These are phyloP conservation scores for Penicillium sp. DNA, from an alignment of 2,329 filamentous ascomycete genomes.

Conservation along the genomic window DNA sequence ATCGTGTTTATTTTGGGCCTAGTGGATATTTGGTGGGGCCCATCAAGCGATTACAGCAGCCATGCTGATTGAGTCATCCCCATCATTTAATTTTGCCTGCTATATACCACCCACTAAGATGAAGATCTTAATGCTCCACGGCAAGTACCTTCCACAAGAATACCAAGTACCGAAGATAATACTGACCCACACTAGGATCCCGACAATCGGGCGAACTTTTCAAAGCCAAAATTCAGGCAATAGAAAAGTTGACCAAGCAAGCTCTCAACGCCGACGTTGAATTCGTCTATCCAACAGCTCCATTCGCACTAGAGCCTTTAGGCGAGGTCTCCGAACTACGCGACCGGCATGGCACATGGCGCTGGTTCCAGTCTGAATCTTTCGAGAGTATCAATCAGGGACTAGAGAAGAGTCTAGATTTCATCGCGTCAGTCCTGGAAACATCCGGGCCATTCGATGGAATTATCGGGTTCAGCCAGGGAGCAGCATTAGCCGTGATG, in stretches of 20 bases:
- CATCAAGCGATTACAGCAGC: neutral
- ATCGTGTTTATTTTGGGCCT: too few relatives aligned
- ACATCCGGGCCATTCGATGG: slow-evolving; percentile 6
- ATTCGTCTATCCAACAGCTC: slow-evolving; percentile 6
- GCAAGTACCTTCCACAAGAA: neutral
- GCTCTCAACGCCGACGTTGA: neutral
- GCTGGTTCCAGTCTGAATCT: slow-evolving; percentile 3
- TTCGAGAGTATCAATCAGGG: neutral
- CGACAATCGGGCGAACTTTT: slow-evolving; percentile 12
- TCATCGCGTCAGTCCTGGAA: neutral
- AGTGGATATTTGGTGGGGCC: too few relatives aligned
- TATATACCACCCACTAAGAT: neutral
- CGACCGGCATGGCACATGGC: slow-evolving; percentile 4
- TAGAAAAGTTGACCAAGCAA: slow-evolving; percentile 2
- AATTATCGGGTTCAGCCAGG: slow-evolving; percentile 9
- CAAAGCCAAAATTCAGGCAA: slow-evolving; percentile 4
- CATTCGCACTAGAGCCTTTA: neutral
- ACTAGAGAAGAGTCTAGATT: neutral
- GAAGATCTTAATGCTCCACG: slow-evolving; percentile 9
- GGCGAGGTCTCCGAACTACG: neutral
- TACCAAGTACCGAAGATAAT: neutral
- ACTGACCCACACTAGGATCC: neutral
- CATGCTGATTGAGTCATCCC: neutral
- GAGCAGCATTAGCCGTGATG: slow-evolving; percentile 1
- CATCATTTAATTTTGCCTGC: neutral